Evolutionary conservation across 176 grass and related monocot species (phyloP).

Genomic region (Alopecurus myosuroides): DNA sequence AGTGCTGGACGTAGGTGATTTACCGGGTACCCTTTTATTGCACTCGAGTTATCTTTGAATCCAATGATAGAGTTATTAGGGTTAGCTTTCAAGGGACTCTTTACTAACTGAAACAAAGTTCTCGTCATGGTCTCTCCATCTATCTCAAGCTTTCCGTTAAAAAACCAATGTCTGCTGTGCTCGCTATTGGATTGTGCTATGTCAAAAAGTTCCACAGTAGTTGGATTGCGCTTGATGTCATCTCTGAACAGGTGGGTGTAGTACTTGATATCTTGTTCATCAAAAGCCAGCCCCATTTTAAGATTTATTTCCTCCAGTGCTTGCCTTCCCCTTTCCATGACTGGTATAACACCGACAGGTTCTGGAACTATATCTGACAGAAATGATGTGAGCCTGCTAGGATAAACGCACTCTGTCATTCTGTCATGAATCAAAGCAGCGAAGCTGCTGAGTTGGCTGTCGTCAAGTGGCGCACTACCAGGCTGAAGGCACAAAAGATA

Average conservation of each 20-base stretch:
- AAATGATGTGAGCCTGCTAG: constrained; percentile 62
- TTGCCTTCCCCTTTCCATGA: constrained; percentile 67
- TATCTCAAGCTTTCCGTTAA: constrained; percentile 76
- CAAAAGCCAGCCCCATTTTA: constrained; percentile 87
- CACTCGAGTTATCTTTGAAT: constrained; percentile 93
- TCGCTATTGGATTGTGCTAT: constrained; percentile 90
- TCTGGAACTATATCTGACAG: constrained; percentile 52
- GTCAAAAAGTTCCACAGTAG: constrained; percentile 86
- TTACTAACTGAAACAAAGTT: constrained; percentile 89
- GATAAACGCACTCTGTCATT: constrained; percentile 91
- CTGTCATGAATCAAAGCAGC: constrained; percentile 73
- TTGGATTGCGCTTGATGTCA: constrained; percentile 82
- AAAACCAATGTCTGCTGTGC: constrained; percentile 92
- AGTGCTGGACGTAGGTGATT: constrained; percentile 57
- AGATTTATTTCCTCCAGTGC: constrained; percentile 92
- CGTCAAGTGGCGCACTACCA: constrained; percentile 47
- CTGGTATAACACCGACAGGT: constrained; percentile 53
- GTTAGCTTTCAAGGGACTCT: constrained; percentile 74
- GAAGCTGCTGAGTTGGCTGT: constrained; percentile 59
- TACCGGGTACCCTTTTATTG: constrained; percentile 73
- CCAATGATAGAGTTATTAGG: constrained; percentile 83
- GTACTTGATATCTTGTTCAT: constrained; percentile 90
- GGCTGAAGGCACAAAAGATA: constrained; percentile 57
- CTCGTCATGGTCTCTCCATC: constrained; percentile 62
- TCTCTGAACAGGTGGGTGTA: constrained; percentile 80